phyloP scores from a whole-genome alignment of 495 filamentous ascomycete species.

The Massariosphaeria phaeospora region DNA sequence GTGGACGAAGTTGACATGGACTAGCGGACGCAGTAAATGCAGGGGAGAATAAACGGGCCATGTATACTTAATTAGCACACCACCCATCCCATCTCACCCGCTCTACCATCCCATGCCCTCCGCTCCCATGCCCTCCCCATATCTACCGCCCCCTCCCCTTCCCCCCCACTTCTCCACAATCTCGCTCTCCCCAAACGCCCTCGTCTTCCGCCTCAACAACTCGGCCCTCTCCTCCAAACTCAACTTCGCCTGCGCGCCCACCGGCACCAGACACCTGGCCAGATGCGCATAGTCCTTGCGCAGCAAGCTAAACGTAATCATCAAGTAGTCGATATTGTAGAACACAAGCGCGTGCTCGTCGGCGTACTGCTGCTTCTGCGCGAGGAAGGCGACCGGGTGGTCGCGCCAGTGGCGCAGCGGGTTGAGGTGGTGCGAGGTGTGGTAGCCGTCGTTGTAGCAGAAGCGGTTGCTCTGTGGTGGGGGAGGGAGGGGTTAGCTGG shows the following conservation, averaged over 20 bases:
- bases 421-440: slow-evolving; percentile 72
- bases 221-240: slow-evolving; percentile 54
- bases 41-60: too few species aligned
- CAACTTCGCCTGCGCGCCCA: slow-evolving; percentile 62
- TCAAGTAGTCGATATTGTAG: slow-evolving; percentile 65
- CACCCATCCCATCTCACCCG: too few species aligned
- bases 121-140: too few species aligned
- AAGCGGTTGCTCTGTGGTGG: slow-evolving; percentile 58
- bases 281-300: slow-evolving; percentile 59
- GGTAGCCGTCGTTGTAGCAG: slow-evolving; percentile 74
- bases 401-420: slow-evolving; percentile 70
- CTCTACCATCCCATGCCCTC: too few species aligned
- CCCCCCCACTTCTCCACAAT: slow-evolving; percentile 42
- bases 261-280: slow-evolving; percentile 61
- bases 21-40: too few species aligned
- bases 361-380: slow-evolving; percentile 55
- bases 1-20: too few species aligned
- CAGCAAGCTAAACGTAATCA: slow-evolving; percentile 58
- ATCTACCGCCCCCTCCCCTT: too few species aligned
- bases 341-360: slow-evolving; percentile 61
- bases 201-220: slow-evolving; percentile 59
- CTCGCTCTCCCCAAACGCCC: slow-evolving; percentile 54
- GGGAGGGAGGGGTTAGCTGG: not conserved
- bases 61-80: too few species aligned
- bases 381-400: slow-evolving; percentile 62